Evolutionary conservation across 495 filamentous ascomycete genomes (phyloP).

Genomic region (Podospora fimiseda): DNA sequence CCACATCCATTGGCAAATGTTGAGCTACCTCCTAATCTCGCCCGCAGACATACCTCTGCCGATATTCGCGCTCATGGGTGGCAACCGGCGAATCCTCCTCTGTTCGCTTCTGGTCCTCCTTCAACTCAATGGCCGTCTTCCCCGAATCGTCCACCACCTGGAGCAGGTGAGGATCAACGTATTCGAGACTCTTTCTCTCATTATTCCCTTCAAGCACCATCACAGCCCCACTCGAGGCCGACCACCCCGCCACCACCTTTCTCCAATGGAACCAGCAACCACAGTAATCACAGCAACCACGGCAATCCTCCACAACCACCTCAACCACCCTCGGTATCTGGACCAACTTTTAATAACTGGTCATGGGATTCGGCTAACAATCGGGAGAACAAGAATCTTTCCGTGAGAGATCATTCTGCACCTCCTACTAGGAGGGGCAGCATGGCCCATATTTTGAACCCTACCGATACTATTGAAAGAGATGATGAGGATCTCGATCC

Average conservation of each 20-base stretch:
- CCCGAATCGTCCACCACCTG: constrained; percentile 54
- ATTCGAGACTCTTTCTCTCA: constrained; percentile 74
- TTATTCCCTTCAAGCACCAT: constrained; percentile 63
- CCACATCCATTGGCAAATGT: constrained; percentile 73
- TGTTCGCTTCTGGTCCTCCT: constrained; percentile 60
- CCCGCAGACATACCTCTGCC: constrained; percentile 87
- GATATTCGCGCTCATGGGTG: constrained; percentile 90
- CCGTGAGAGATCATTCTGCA: constrained; percentile 47
- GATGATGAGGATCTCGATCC: constrained; percentile 39
- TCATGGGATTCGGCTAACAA: constrained; percentile 44
- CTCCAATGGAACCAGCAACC: background rate
- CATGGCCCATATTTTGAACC: constrained; percentile 70
- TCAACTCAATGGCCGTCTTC: constrained; percentile 82
- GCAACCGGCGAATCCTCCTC: constrained; percentile 69
- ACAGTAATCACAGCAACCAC: constrained; percentile 31
- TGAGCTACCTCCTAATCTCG: constrained; percentile 69
- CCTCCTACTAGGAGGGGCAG: constrained; percentile 53
- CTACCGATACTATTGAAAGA: constrained; percentile 40
- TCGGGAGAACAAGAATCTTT: constrained; percentile 36
- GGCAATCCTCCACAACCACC: constrained; percentile 20
- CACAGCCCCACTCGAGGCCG: constrained; percentile 59
- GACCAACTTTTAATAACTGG: constrained; percentile 45
- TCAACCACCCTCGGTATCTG: background rate
- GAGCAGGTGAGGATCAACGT: constrained; percentile 68
- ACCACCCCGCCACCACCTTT: constrained; percentile 52